Evolutionary conservation across 192 early-diverging fungal species (phyloP), one percentile per base, ranked within the genome.

Genomic region (Tieghemiomyces parasiticus): DNA sequence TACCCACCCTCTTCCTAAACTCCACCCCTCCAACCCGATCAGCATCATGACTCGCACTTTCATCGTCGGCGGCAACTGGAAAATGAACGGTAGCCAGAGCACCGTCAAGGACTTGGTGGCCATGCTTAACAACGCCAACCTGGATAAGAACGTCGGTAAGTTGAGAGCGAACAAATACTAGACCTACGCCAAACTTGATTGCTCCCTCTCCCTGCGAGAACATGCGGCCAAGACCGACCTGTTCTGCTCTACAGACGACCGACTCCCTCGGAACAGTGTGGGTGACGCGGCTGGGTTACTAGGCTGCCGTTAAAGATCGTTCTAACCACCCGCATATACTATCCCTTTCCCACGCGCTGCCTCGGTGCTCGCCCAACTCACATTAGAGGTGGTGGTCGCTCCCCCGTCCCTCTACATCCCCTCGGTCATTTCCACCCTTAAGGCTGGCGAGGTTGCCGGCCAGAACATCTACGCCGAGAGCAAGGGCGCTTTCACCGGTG

Each of bases 401-500:
- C 92, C 93, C 31, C 96, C 96, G 59, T 78, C 86, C 61, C 79
- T 92, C 56, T 95, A 95, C 76, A 73, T 97, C 61, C 81, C 84
- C 69, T 74, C 82, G 61, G 87, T 90, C 59, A 82, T 87, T 61
- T 67, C 80, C 66, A 67, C 74, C 54, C 73, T 93, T 69, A 81
- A 85, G 64, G 85, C 88, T 50, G 82, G 96, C 66, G 85, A 80
- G 55, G 92, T 97, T 53, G 86, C 94, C 58, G 95, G 92, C 61
- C 93, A 99, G 75, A 99, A 99, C 87, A 77, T 84, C 71, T 95
- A 86, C 78, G 64, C 71, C 63, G 83, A 89, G 69, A 47, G 78
- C 54, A 86, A 79, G 67, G 96, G 96, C 59, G 96, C 96, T 50
- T 99, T 74, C 81, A 99, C 96, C 51, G 96, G 96, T 58, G 96